A percentile compares a stretch with the other conserved stretches of the same genome.
phyloP scores from a whole-genome alignment of 176 grass and related monocot species.

The Paspalum notatum region DNA sequence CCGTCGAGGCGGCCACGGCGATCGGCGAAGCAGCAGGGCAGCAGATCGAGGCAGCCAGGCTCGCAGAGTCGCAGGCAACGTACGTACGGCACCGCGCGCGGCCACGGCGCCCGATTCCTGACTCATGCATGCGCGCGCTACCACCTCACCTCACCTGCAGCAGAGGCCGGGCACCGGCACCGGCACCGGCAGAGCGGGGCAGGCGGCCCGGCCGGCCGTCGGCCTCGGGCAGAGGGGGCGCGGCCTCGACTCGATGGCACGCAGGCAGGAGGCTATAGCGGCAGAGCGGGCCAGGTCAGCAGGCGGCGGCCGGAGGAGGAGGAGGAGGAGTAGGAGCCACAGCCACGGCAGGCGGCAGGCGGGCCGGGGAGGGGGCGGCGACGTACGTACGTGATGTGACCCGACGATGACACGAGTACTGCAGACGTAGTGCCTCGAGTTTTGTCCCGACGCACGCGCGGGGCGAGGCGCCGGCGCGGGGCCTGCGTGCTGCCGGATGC shows the following conservation, averaged over 20 bases:
- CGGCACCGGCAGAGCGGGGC: background rate
- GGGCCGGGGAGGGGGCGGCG: too few species aligned
- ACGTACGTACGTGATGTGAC: conserved; percentile 8
- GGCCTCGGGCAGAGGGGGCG: background rate
- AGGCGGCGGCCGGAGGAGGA: too few species aligned
- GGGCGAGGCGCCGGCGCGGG: too few species aligned
- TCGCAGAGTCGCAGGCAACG: background rate
- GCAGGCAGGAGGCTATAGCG: background rate
- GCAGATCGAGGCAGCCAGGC: background rate
- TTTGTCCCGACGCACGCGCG: conserved; percentile 18
- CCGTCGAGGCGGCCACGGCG: background rate
- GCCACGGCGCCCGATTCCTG: background rate
- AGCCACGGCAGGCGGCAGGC: too few species aligned
- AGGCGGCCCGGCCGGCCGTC: background rate
- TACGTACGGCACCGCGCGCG: background rate
- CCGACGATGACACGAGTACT: background rate
- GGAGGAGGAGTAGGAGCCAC: too few species aligned
- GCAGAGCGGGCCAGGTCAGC: too few species aligned
- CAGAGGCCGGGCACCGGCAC: conserved; percentile 23
- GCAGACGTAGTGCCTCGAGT: conserved; percentile 3
- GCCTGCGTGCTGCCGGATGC: too few species aligned
- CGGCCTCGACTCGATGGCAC: background rate
- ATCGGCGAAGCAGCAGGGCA: background rate
- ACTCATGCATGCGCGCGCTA: background rate
- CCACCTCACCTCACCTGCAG: background rate